Conservation (phyloP, 139 green algal species). For the Picochlorum sp. region DNA sequence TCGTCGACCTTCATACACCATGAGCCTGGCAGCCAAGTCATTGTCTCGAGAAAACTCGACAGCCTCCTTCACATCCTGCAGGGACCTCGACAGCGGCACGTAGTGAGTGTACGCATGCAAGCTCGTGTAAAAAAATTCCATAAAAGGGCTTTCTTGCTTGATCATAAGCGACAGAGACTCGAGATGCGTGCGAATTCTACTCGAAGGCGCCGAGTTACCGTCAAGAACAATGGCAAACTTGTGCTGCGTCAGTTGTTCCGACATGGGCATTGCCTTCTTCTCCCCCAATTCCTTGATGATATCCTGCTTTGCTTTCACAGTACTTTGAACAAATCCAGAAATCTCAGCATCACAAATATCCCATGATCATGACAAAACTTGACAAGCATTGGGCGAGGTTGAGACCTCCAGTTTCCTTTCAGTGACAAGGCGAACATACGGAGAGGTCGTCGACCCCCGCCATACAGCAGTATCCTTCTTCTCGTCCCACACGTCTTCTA, state of each 20-base stretch:
- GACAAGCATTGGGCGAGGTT: background rate
- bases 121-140: background rate
- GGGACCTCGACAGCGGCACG: background rate
- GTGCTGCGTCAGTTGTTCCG: background rate
- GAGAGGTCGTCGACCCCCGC: background rate
- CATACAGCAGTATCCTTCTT: background rate
- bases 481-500: background rate
- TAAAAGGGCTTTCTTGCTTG: background rate
- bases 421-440: background rate
- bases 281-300: background rate
- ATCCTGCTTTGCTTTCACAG: background rate
- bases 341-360: conserved; percentile 1
- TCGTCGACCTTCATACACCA: background rate
- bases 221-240: background rate
- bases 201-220: background rate
- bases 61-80: background rate
- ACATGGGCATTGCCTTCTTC: background rate
- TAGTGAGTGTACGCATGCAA: background rate
- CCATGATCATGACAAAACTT: background rate
- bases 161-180: background rate
- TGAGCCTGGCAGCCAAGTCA: background rate
- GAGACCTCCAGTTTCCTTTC: background rate
- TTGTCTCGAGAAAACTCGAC: background rate
- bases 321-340: background rate
- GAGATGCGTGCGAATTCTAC: background rate